Conservation (phyloP, 768 basidiomycete species). For the Auricularia auricula-judae region DNA sequence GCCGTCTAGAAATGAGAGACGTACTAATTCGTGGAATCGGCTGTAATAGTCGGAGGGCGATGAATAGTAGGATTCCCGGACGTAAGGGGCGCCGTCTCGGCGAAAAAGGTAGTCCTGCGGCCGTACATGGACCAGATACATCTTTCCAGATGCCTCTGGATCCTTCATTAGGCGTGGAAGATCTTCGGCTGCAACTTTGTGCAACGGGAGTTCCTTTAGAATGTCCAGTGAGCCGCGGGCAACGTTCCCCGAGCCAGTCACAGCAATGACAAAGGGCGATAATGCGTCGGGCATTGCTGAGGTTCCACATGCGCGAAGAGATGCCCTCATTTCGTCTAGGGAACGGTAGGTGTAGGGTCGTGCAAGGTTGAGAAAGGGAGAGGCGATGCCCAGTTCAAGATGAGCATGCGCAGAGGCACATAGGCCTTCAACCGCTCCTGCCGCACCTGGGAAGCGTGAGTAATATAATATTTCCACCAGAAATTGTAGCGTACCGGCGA, state of each 20-base stretch:
- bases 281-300: conserved; percentile 33
- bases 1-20: conserved; percentile 3
- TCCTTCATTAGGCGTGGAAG: conserved; percentile 39
- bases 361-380: conserved; percentile 74
- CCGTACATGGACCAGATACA: conserved; percentile 59
- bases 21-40: conserved; percentile 56
- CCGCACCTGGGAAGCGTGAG: conserved; percentile 36
- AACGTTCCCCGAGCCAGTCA: conserved; percentile 88
- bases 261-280: conserved; percentile 70
- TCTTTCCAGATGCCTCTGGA: conserved; percentile 24
- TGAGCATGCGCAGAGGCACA: conserved; percentile 68
- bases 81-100: conserved; percentile 43
- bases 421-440: conserved; percentile 75
- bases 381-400: conserved; percentile 66
- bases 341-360: conserved; percentile 67
- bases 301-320: conserved; percentile 47
- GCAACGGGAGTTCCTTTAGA: conserved; percentile 57
- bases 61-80: conserved; percentile 62
- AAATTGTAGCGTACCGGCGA: conserved; percentile 44
- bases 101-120: conserved; percentile 52
- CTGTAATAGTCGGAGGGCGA: conserved; percentile 56
- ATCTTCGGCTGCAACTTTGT: conserved; percentile 42
- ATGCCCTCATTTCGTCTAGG: conserved; percentile 39
- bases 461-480: background rate
- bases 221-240: conserved; percentile 67